phyloP scores from a whole-genome alignment of 192 early-diverging fungal species.

The Phycomyces blakesleeanus region DNA sequence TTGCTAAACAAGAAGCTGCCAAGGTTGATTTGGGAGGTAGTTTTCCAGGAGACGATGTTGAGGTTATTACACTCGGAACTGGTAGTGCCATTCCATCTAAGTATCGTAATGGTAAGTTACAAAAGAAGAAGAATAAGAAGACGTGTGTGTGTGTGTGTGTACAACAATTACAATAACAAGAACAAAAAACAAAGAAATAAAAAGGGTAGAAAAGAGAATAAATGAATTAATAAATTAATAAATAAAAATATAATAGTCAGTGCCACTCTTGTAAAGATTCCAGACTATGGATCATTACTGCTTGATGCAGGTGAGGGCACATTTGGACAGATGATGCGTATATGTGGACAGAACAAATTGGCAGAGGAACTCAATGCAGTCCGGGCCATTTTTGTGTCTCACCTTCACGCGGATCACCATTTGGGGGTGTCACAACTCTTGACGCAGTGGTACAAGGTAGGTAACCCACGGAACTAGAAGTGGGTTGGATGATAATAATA shows the following conservation, averaged over 20 bases:
- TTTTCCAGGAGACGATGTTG: slow-evolving; percentile 45
- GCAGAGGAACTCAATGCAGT: slow-evolving; percentile 55
- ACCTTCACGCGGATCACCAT: slow-evolving; percentile 98
- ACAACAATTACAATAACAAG: too few relatives aligned
- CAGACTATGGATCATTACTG: slow-evolving; percentile 60
- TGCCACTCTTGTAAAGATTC: slow-evolving; percentile 70
- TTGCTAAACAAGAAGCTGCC: slow-evolving; percentile 32
- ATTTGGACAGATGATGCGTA: slow-evolving; percentile 74
- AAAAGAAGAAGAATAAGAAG: too few relatives aligned
- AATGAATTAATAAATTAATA: too few relatives aligned
- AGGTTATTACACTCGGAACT: slow-evolving; percentile 78
- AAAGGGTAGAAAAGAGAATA: too few relatives aligned
- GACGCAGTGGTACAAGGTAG: slow-evolving; percentile 63
- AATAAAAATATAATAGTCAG: too few relatives aligned
- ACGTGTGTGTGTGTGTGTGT: too few relatives aligned
- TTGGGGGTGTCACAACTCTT: slow-evolving; percentile 78
- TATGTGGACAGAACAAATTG: slow-evolving; percentile 58
- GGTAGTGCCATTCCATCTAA: slow-evolving; percentile 85
- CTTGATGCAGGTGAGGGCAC: slow-evolving; percentile 93
- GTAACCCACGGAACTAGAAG: too few relatives aligned
- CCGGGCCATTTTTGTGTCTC: slow-evolving; percentile 82
- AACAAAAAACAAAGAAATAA: too few relatives aligned
- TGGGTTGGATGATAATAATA: too few relatives aligned
- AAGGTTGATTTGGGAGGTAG: slow-evolving; percentile 6
- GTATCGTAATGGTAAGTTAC: slow-evolving; percentile 89